These are phyloP conservation scores for Cladosporium oxysporum DNA, from an alignment of 2,329 filamentous ascomycete species.

Conservation along the genomic window DNA sequence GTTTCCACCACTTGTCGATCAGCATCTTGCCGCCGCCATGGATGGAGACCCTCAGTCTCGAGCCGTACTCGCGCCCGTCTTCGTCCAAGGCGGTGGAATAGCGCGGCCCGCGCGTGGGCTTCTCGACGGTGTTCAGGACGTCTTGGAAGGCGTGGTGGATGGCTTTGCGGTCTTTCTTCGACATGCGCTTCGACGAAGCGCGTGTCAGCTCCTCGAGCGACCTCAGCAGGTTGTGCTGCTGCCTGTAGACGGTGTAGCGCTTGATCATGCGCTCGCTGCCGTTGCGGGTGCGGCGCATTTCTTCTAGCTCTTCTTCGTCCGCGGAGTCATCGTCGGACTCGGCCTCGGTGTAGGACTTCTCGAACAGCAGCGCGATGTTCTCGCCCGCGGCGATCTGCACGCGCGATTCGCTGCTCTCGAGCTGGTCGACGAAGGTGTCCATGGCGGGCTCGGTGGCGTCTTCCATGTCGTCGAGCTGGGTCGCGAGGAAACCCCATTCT, in stretches of 20 bases:
- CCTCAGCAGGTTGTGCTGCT: constrained; percentile 61
- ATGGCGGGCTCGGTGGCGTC: constrained; percentile 70
- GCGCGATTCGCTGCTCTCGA: constrained; percentile 69
- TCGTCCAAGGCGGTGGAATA: constrained; percentile 66
- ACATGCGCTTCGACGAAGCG: constrained; percentile 61
- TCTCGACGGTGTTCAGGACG: constrained; percentile 65
- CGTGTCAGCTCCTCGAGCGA: constrained; percentile 61
- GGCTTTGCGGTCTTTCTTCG: constrained; percentile 66
- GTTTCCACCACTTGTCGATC: constrained; percentile 75
- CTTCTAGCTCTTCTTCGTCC: constrained; percentile 49
- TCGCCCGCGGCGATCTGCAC: constrained; percentile 78
- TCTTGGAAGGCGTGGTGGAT: constrained; percentile 68
- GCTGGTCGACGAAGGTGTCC: constrained; percentile 81
- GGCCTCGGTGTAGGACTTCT: constrained; percentile 64
- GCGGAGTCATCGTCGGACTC: constrained; percentile 55
- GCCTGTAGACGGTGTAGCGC: constrained; percentile 67
- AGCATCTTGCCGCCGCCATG: constrained; percentile 60
- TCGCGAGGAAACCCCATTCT: constrained; percentile 79
- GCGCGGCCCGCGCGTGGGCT: constrained; percentile 65
- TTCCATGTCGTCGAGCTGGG: constrained; percentile 73
- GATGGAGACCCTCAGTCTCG: constrained; percentile 62
- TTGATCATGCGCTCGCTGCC: constrained; percentile 53
- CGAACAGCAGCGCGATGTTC: constrained; percentile 80
- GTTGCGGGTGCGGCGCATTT: constrained; percentile 40
- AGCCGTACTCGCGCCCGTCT: constrained; percentile 62